Evolutionary conservation across 2,329 filamentous ascomycete species (phyloP), one percentile per base, ranked within the genome.

Genomic region (Phialocephala subalpina): DNA sequence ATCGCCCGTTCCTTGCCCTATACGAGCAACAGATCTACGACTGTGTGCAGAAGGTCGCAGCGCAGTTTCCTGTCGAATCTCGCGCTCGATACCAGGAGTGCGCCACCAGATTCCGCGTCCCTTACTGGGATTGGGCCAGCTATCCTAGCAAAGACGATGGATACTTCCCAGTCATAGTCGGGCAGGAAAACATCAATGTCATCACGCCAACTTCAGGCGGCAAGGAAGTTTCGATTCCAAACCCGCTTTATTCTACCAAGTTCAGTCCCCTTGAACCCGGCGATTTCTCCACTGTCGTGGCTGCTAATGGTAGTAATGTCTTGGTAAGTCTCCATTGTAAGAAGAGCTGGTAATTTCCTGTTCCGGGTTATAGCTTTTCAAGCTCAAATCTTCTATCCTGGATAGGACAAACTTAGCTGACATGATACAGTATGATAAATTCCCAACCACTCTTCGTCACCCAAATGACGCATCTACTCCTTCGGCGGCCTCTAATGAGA

Each of bases 241-340:
- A 91, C 66, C 89, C 89, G 2, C 80, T 91, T 4, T 89, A 84
- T 71, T 82, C 82, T 27, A 90, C 88, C 71, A 78, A 79, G 2
- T 91, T 91, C 70, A 83, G 83, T 53, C 88, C 90, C 0, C 58
- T 75, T 18, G 53, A 64, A 1, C 45, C 56, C 16, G 65, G 63
- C 6, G 69, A 73, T 25, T 72, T 74, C 8, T 57, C 60, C 5
- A 25, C 58, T 18, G 20, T 60, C n/a, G 55, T 27, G 22, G 42
- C 61, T 25, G 56, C 58, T 57, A 33, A n/a, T 33, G 18, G 49
- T 7, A 33, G 22, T 3, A 33, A 33, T 33, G 29, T 53, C 25
- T 66, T 67, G 4, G 69, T 69, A 64, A 55, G 68, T 52, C 7
- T 14, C n/a, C 35, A 25, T 29, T 18, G 25, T 16, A n/a, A 12